These are phyloP conservation scores for Vitis riparia DNA, from an alignment of 164 flowering plant species.

Conservation along the genomic window DNA sequence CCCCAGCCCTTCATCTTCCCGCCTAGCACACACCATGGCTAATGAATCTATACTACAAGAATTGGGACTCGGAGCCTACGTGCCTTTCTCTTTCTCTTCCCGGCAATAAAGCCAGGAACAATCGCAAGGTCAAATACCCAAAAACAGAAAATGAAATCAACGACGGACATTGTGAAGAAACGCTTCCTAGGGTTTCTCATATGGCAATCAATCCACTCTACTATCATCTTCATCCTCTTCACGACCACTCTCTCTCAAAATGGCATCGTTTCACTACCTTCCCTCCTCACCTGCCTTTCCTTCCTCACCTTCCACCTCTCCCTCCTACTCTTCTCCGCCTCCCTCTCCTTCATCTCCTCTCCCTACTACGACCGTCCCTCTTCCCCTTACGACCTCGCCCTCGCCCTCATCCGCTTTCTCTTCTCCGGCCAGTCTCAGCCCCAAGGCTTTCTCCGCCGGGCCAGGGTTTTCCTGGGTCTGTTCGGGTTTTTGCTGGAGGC, in stretches of 20 bases:
- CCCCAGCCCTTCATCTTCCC: no score
- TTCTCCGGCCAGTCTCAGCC: slow-evolving; percentile 22
- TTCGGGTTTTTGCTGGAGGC: slow-evolving; percentile 27
- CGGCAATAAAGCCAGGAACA: no score
- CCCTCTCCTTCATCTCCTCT: slow-evolving; percentile 34
- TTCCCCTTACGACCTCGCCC: slow-evolving; percentile 32
- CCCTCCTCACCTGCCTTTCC: slow-evolving; percentile 17
- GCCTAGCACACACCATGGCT: no score
- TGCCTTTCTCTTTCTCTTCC: no score
- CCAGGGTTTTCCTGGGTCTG: slow-evolving; percentile 29
- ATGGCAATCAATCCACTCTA: slow-evolving; percentile 64
- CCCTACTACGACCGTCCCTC: slow-evolving; percentile 41
- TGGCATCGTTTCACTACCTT: slow-evolving; percentile 18
- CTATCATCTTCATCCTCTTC: slow-evolving; percentile 42
- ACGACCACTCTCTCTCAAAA: slow-evolving; percentile 27
- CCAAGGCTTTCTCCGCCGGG: slow-evolving; percentile 40
- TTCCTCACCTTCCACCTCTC: slow-evolving; percentile 18
- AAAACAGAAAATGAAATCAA: neutral
- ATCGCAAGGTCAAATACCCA: no score
- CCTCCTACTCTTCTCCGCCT: slow-evolving; percentile 28
- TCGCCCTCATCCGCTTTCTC: slow-evolving; percentile 32
- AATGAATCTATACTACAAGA: no score
- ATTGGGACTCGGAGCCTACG: no score
- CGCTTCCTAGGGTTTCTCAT: slow-evolving; percentile 67
- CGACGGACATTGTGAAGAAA: slow-evolving; percentile 42